phyloP scores from a whole-genome alignment of 305 asterid species.

The Nicotiana rustica region DNA sequence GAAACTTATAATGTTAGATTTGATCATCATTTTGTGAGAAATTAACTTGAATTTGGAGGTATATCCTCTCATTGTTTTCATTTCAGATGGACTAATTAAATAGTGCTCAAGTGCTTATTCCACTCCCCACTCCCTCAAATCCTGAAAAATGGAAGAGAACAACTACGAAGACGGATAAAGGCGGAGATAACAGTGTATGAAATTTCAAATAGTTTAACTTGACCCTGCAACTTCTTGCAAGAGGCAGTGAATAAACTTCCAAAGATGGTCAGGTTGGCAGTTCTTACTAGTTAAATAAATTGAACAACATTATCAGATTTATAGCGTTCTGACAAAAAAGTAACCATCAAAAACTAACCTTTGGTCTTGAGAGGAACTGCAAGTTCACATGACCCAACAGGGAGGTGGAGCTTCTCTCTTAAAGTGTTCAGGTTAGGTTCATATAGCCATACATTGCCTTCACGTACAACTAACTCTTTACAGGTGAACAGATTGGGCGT shows the following conservation, averaged over 20 bases:
- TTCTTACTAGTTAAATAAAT: conserved; percentile 19
- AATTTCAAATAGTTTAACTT: neutral
- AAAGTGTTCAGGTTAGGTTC: conserved; percentile 65
- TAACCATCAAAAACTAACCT: conserved; percentile 56
- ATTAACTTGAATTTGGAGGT: conserved; percentile 26
- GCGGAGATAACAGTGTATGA: neutral
- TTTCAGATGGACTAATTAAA: neutral
- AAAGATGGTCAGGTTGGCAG: neutral
- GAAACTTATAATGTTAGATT: conserved; percentile 31
- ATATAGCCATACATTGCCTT: conserved; percentile 83
- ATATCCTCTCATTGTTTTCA: conserved; percentile 27
- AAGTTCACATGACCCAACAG: conserved; percentile 94
- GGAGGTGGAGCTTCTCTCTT: conserved; percentile 82
- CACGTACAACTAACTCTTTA: conserved; percentile 71
- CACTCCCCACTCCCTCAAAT: conserved; percentile 9
- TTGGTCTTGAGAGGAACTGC: conserved; percentile 73
- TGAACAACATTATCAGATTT: neutral
- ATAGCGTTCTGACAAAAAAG: neutral
- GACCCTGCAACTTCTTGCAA: conserved; percentile 19
- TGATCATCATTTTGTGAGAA: neutral
- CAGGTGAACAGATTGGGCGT: conserved; percentile 85
- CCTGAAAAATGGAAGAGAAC: conserved; percentile 5
- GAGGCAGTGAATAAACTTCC: neutral
- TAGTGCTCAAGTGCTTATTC: neutral
- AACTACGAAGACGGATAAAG: neutral